phyloP scores from a whole-genome alignment of 2,329 filamentous ascomycete species.

The Penicillium rolfsii region DNA sequence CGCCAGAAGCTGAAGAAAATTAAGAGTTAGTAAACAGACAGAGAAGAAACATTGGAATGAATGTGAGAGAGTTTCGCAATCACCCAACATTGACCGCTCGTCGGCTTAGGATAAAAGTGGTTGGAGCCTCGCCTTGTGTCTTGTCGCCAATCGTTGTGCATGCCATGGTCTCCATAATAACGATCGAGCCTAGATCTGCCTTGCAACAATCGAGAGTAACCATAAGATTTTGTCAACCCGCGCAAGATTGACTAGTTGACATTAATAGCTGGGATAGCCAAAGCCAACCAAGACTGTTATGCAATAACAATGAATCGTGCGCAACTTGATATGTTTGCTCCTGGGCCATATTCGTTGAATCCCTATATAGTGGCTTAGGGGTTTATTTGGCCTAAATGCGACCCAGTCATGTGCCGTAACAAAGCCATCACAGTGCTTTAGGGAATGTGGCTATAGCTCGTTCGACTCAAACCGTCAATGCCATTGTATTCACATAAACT shows the following conservation, averaged over 20 bases:
- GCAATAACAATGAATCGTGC: too few species aligned
- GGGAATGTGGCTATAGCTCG: neutral
- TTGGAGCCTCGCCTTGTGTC: neutral
- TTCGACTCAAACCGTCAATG: neutral
- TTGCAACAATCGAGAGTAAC: neutral
- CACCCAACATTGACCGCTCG: neutral
- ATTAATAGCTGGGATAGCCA: neutral
- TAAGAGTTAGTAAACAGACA: neutral
- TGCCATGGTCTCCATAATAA: neutral
- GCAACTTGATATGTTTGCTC: too few species aligned
- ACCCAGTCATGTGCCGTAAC: neutral
- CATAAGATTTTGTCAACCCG: neutral
- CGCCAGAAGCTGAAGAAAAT: neutral
- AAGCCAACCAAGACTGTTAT: neutral
- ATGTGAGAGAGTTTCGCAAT: neutral
- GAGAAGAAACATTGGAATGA: neutral
- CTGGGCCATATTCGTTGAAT: too few species aligned
- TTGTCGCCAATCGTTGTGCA: neutral
- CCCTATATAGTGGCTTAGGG: too few species aligned
- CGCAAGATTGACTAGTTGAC: neutral
- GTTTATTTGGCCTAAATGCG: too few species aligned
- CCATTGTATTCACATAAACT: too few species aligned
- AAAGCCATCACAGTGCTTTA: slow-evolving; percentile 8
- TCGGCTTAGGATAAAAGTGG: neutral
- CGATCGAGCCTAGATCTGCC: neutral